phyloP scores from a whole-genome alignment of 2,329 filamentous ascomycete species.

The Monilinia polystroma region DNA sequence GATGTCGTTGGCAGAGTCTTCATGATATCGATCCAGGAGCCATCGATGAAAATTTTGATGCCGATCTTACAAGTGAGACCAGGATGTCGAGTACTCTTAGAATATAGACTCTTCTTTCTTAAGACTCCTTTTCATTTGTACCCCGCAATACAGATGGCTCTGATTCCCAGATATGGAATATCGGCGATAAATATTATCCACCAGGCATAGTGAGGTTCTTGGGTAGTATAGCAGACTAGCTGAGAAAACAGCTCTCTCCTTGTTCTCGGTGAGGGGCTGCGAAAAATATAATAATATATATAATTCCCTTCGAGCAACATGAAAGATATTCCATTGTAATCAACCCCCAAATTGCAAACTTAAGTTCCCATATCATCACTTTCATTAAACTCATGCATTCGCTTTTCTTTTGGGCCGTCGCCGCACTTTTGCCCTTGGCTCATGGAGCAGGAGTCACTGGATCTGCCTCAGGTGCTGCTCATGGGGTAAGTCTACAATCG shows the following conservation, averaged over 20 bases:
- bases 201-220: constrained; percentile 4
- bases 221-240: not conserved
- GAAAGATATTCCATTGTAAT: not conserved
- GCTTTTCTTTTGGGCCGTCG: constrained; percentile 4
- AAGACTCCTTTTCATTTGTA: not conserved
- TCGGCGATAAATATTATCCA: not conserved
- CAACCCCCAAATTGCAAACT: not conserved
- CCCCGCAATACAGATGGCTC: not conserved
- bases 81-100: not conserved
- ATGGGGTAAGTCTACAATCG: constrained; percentile 3
- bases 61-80: not conserved
- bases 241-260: not conserved
- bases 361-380: not conserved
- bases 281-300: not conserved
- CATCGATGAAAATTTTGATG: not conserved
- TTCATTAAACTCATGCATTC: constrained; percentile 4
- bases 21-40: not conserved
- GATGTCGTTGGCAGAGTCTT: not conserved
- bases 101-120: not conserved
- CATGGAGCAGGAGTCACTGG: constrained; percentile 16
- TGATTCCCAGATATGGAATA: constrained; percentile 1
- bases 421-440: constrained; percentile 14
- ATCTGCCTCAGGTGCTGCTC: constrained; percentile 17
- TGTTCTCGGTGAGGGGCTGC: not conserved
- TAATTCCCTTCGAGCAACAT: not conserved